Evolutionary conservation across 768 basidiomycete species (phyloP).

Genomic region (Mycena chlorophos): DNA sequence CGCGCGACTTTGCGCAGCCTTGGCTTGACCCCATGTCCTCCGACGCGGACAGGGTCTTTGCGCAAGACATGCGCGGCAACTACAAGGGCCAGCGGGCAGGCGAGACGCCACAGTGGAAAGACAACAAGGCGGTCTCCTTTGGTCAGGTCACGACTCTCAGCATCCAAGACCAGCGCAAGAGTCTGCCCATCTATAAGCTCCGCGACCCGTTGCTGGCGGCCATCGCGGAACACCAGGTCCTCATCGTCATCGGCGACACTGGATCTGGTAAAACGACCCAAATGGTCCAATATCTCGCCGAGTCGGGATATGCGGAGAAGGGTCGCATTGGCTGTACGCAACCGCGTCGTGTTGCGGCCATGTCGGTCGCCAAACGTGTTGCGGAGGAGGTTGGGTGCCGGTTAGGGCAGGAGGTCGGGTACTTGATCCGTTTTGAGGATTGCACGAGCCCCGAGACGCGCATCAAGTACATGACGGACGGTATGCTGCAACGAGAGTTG

Average conservation of each 20-base stretch:
- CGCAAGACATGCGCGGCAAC: conserved; percentile 85
- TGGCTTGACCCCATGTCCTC: conserved; percentile 99
- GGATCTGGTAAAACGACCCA: conserved; percentile 99
- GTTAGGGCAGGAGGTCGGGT: conserved; percentile 96
- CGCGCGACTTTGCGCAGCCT: conserved; percentile 91
- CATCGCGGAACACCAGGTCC: conserved; percentile 92
- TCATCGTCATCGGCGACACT: conserved; percentile 98
- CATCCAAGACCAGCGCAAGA: conserved; percentile 92
- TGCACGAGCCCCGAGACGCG: conserved; percentile 97
- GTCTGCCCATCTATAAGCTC: conserved; percentile 92
- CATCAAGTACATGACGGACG: conserved; percentile 99
- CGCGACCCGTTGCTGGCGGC: conserved; percentile 88
- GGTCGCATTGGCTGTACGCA: conserved; percentile 97
- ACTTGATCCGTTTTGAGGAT: conserved; percentile 99
- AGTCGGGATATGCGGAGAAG: conserved; percentile 87
- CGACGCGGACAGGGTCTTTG: conserved; percentile 82
- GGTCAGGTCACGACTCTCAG: conserved; percentile 89
- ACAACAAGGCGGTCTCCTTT: conserved; percentile 94
- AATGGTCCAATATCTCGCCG: conserved; percentile 98
- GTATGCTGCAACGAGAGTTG: conserved; percentile 97
- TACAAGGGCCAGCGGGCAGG: conserved; percentile 80
- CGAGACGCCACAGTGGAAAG: conserved; percentile 88
- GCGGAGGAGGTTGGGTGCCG: conserved; percentile 98
- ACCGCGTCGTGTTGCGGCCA: conserved; percentile 97
- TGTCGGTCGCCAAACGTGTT: conserved; percentile 99